Conservation (phyloP, 148 eudicot species). For the Fagopyrum tataricum region DNA sequence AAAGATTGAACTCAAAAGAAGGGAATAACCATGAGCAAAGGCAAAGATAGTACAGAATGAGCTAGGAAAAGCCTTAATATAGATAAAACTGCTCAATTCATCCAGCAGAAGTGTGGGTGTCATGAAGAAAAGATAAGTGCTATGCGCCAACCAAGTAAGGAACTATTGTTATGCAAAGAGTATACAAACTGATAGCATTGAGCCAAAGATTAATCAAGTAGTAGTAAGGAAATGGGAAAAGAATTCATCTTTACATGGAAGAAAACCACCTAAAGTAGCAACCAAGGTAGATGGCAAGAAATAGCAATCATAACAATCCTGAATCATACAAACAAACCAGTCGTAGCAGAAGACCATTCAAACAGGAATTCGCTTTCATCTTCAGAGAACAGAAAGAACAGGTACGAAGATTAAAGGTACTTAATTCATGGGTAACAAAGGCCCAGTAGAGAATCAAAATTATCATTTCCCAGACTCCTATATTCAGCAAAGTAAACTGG, state of each 20-base stretch:
- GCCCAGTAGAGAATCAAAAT: not conserved
- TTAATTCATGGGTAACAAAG: not conserved
- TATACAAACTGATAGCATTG: too few relatives aligned
- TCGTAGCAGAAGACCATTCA: not conserved
- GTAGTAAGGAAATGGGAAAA: too few relatives aligned
- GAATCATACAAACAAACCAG: too few relatives aligned
- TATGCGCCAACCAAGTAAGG: not conserved
- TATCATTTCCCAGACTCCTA: not conserved
- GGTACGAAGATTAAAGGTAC: not conserved
- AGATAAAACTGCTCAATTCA: too few relatives aligned
- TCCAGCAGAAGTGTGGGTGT: too few relatives aligned
- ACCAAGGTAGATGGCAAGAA: not conserved
- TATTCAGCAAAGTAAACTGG: not conserved
- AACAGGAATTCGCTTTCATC: not conserved
- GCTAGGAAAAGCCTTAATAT: not conserved
- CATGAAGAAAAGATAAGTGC: not conserved
- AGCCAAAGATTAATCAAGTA: too few relatives aligned
- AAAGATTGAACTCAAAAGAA: not conserved
- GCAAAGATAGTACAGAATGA: not conserved
- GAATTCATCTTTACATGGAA: too few relatives aligned
- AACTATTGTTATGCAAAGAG: not conserved
- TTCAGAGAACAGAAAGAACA: not conserved
- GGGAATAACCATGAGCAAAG: not conserved
- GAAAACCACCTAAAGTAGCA: not conserved
- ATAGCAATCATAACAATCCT: not conserved